phyloP scores from a whole-genome alignment of 1,284 basidiomycete genomes.

The Ustilago cynodontis region DNA sequence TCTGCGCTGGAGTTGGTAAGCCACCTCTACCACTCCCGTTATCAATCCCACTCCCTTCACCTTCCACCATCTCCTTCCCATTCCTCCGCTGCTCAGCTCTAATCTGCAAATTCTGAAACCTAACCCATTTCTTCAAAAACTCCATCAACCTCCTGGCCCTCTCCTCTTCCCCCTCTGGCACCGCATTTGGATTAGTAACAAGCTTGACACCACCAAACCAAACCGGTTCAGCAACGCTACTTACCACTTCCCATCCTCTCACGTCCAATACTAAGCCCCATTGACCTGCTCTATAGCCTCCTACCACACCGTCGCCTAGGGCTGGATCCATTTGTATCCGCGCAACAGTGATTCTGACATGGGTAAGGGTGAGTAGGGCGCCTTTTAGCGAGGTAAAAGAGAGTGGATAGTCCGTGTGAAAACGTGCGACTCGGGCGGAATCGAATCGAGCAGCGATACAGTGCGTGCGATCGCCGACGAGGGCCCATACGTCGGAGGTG shows the following conservation, averaged over 20 bases:
- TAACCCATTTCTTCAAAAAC: constrained; percentile 35
- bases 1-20: constrained; percentile 39
- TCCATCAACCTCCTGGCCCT: neutral
- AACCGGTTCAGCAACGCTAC: constrained; percentile 28
- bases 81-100: constrained; percentile 11
- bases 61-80: neutral
- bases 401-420: constrained; percentile 10
- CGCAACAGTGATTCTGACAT: constrained; percentile 14
- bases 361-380: constrained; percentile 30
- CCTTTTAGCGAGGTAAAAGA: constrained; percentile 43
- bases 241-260: constrained; percentile 30
- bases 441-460: constrained; percentile 36
- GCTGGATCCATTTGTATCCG: constrained; percentile 10
- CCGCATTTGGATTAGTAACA: constrained; percentile 25
- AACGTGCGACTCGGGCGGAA: constrained; percentile 3
- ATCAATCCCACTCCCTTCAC: neutral
- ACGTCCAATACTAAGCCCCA: constrained; percentile 38
- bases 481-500: constrained; percentile 25
- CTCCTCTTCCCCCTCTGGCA: constrained; percentile 9
- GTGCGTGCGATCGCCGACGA: constrained; percentile 45
- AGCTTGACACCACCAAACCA: constrained; percentile 34
- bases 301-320: neutral
- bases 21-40: neutral
- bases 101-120: constrained; percentile 10
- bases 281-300: constrained; percentile 22